Evolutionary conservation across 169 alveolate species (phyloP).

Genomic region (Eimeria maxima): DNA sequence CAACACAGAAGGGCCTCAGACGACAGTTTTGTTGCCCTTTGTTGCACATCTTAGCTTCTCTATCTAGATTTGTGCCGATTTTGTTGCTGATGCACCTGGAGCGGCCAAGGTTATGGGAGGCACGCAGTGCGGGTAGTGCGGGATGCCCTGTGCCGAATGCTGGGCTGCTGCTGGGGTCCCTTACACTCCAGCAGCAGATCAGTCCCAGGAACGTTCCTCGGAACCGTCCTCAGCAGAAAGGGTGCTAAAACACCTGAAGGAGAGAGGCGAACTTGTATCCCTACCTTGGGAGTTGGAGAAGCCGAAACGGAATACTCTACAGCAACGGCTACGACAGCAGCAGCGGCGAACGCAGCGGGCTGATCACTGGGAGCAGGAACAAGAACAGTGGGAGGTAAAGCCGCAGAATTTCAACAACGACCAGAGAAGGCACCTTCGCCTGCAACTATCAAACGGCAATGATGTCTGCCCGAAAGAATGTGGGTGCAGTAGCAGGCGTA

Average conservation of each 20-base stretch:
- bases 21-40: neutral
- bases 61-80: neutral
- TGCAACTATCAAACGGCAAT: neutral
- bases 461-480: neutral
- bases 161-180: constrained; percentile 18
- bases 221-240: neutral
- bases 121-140: neutral
- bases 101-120: neutral
- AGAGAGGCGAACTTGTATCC: neutral
- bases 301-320: neutral
- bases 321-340: neutral
- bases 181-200: constrained; percentile 4
- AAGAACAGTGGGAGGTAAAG: neutral
- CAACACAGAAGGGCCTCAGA: neutral
- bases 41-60: neutral
- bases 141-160: constrained; percentile 74
- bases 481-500: neutral
- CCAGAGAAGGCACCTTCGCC: neutral
- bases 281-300: neutral
- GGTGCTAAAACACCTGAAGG: neutral
- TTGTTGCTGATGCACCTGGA: constrained; percentile 2
- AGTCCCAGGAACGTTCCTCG: neutral
- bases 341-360: neutral
- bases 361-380: neutral
- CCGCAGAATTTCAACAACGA: neutral